Conservation (phyloP, 1,139 yeast species). For the Pichia sp. region DNA sequence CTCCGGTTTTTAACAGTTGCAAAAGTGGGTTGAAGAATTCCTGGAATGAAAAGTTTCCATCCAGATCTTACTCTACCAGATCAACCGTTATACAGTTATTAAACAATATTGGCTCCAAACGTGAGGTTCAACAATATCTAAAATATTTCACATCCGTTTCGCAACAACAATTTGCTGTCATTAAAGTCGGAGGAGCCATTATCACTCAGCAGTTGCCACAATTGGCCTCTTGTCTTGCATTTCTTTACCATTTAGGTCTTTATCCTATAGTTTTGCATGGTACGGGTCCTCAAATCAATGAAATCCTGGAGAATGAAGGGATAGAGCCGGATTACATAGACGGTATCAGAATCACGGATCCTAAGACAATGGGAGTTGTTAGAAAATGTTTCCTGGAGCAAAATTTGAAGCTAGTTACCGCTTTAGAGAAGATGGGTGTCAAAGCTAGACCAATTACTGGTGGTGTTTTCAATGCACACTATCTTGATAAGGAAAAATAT, state of each 20-base stretch:
- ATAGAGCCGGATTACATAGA: constrained; percentile 94
- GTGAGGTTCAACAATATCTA: constrained; percentile 96
- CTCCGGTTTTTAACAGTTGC: not conserved
- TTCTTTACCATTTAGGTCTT: constrained; percentile 92
- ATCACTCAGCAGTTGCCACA: constrained; percentile 91
- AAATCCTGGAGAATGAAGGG: constrained; percentile 86
- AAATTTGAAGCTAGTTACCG: constrained; percentile 89
- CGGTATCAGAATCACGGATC: constrained; percentile 94
- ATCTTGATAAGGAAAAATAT: constrained; percentile 84
- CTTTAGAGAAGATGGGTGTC: constrained; percentile 92
- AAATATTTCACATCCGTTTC: constrained; percentile 94
- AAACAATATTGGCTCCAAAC: constrained; percentile 92
- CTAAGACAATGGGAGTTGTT: constrained; percentile 92
- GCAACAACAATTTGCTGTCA: constrained; percentile 95
- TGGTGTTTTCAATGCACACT: constrained; percentile 94
- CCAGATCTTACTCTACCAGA: constrained; percentile 54
- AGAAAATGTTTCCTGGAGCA: constrained; percentile 93
- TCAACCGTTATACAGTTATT: constrained; percentile 92
- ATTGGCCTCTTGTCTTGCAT: constrained; percentile 91
- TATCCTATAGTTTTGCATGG: constrained; percentile 97
- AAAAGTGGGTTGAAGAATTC: not conserved
- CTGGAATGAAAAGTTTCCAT: not conserved
- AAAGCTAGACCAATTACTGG: constrained; percentile 98
- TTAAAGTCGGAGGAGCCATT: constrained; percentile 98
- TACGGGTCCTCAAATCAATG: constrained; percentile 98